These are phyloP conservation scores for Cladorrhinum sp. DNA, from an alignment of 2,329 filamentous ascomycete species.

Conservation along the genomic window DNA sequence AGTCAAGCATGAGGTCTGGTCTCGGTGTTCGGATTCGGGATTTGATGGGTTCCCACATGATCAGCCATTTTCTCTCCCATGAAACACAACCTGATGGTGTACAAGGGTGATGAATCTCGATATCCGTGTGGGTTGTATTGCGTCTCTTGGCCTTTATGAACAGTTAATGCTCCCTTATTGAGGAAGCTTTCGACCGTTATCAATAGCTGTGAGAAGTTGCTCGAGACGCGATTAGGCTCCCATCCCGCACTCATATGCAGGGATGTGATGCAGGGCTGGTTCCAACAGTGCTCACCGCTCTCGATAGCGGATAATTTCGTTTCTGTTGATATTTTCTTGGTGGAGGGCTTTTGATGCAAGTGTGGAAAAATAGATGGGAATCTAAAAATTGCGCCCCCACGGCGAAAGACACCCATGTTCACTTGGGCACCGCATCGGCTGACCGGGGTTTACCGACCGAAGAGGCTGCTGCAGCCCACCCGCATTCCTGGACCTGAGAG, in stretches of 20 bases:
- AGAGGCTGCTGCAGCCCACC: neutral
- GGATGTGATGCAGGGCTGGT: neutral
- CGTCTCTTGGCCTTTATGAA: neutral
- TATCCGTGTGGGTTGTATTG: neutral
- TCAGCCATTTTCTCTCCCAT: neutral
- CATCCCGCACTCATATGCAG: neutral
- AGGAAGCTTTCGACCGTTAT: neutral
- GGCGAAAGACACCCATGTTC: slow-evolving; percentile 1
- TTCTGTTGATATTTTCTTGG: neutral
- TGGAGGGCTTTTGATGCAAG: neutral
- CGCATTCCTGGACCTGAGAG: neutral
- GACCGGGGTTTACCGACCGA: slow-evolving; percentile 8
- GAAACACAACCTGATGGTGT: neutral
- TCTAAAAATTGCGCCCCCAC: slow-evolving; percentile 17
- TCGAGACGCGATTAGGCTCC: neutral
- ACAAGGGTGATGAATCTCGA: neutral
- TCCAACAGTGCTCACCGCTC: neutral
- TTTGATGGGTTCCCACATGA: neutral
- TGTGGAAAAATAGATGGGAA: slow-evolving; percentile 8
- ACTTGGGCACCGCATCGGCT: neutral
- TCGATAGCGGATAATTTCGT: neutral
- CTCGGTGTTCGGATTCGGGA: neutral
- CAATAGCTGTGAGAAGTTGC: neutral
- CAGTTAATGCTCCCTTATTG: neutral
- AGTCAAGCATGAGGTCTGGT: neutral